Conservation (phyloP, 108 stramenopile species). For the Nannochloropsis oceanica region DNA sequence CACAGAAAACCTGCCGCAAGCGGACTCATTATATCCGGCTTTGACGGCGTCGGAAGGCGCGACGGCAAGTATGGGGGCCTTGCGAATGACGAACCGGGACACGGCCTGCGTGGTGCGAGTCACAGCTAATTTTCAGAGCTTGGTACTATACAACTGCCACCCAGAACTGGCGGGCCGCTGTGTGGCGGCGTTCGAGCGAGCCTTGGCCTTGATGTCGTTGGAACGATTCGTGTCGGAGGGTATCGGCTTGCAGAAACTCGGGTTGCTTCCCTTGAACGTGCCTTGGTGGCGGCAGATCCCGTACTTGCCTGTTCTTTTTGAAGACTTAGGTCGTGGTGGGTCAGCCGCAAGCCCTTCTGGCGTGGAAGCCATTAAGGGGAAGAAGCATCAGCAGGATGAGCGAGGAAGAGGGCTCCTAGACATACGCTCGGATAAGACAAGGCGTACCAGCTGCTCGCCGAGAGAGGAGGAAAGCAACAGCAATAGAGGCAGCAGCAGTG, state of each 20-base stretch:
- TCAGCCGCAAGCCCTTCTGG: too few relatives aligned
- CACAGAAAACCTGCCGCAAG: neutral
- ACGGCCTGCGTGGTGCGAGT: neutral
- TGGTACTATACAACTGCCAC: neutral
- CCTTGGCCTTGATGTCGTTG: neutral
- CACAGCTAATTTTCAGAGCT: neutral
- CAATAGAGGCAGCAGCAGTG: too few relatives aligned
- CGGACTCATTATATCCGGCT: neutral
- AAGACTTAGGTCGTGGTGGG: too few relatives aligned
- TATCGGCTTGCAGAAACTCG: neutral
- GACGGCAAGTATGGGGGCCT: neutral
- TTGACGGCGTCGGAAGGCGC: neutral
- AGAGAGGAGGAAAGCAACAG: too few relatives aligned
- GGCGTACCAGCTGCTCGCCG: too few relatives aligned
- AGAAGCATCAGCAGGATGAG: too few relatives aligned
- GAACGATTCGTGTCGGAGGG: neutral
- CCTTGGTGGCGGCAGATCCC: neutral
- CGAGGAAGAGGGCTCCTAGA: too few relatives aligned
- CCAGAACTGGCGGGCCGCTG: neutral
- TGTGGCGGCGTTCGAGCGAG: neutral
- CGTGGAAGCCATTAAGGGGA: too few relatives aligned
- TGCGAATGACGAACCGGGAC: neutral
- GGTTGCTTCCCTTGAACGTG: neutral
- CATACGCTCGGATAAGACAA: too few relatives aligned
- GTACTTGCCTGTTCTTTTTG: neutral